Conservation (phyloP, 129 eudicot genomes). For the Silybum marianum region DNA sequence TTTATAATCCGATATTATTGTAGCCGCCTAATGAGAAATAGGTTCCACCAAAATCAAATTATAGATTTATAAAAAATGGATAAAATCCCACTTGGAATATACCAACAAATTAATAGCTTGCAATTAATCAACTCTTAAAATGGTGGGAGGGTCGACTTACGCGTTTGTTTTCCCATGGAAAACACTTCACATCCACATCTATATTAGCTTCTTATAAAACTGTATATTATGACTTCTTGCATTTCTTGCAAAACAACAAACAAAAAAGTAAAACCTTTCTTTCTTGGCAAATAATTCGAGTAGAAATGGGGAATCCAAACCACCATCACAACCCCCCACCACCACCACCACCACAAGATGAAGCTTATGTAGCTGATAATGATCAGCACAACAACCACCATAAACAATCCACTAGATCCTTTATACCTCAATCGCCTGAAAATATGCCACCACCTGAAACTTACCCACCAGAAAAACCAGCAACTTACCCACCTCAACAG, state of each 20-base stretch:
- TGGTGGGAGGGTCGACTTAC: constrained; percentile 14
- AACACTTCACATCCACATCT: constrained; percentile 11
- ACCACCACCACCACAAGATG: neutral
- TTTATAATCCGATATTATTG: too few relatives aligned
- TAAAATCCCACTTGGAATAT: neutral
- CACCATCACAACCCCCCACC: neutral
- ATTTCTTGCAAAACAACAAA: neutral
- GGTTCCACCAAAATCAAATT: neutral
- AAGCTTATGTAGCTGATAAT: neutral
- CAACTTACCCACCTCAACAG: constrained; percentile 20
- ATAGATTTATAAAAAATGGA: too few relatives aligned
- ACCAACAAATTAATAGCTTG: neutral
- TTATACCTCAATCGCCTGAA: constrained; percentile 22
- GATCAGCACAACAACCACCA: neutral
- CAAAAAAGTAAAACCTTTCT: neutral
- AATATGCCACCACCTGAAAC: constrained; percentile 36
- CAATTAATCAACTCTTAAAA: constrained; percentile 11
- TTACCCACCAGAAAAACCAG: constrained; percentile 33
- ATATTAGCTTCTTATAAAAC: constrained; percentile 4
- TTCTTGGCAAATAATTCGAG: neutral
- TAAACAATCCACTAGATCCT: constrained; percentile 23
- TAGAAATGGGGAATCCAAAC: neutral
- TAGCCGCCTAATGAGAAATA: too few relatives aligned
- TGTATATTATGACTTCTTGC: neutral
- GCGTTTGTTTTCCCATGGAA: neutral